Evolutionary conservation across 2,329 filamentous ascomycete species (phyloP).

Genomic region (Amylocarpus encephaloides): DNA sequence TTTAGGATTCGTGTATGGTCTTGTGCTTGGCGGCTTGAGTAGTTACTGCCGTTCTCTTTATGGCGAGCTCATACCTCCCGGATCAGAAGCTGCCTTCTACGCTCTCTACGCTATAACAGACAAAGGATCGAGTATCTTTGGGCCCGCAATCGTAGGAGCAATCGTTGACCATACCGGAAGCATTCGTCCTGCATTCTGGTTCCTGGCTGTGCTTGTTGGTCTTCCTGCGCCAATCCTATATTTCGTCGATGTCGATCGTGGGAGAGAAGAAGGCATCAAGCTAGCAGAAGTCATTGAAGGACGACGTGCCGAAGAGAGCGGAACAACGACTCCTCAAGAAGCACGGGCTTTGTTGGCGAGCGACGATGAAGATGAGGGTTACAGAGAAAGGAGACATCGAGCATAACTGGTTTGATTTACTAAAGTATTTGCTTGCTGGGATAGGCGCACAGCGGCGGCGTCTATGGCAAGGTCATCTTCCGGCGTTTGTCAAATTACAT

Average conservation of each 20-base stretch:
- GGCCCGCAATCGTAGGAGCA: slow-evolving; percentile 84
- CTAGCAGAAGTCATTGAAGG: slow-evolving; percentile 56
- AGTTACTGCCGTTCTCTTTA: slow-evolving; percentile 90
- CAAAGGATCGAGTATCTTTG: slow-evolving; percentile 91
- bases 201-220: slow-evolving; percentile 77
- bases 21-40: slow-evolving; percentile 88
- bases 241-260: slow-evolving; percentile 76
- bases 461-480: neutral
- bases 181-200: slow-evolving; percentile 85
- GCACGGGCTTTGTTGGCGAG: slow-evolving; percentile 10
- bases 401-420: neutral
- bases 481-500: too few relatives aligned
- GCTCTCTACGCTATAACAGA: slow-evolving; percentile 96
- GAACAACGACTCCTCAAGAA: slow-evolving; percentile 7
- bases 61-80: slow-evolving; percentile 87
- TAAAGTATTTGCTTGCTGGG: neutral
- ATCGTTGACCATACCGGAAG: slow-evolving; percentile 82
- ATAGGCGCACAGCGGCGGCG: neutral
- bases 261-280: slow-evolving; percentile 60
- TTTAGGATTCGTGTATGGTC: slow-evolving; percentile 80
- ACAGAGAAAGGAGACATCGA: neutral
- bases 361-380: slow-evolving; percentile 12
- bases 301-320: slow-evolving; percentile 33
- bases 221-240: slow-evolving; percentile 79
- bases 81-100: slow-evolving; percentile 93